Evolutionary conservation across 495 filamentous ascomycete genomes (phyloP).

Genomic region (Hypomontagnella monticulosa): DNA sequence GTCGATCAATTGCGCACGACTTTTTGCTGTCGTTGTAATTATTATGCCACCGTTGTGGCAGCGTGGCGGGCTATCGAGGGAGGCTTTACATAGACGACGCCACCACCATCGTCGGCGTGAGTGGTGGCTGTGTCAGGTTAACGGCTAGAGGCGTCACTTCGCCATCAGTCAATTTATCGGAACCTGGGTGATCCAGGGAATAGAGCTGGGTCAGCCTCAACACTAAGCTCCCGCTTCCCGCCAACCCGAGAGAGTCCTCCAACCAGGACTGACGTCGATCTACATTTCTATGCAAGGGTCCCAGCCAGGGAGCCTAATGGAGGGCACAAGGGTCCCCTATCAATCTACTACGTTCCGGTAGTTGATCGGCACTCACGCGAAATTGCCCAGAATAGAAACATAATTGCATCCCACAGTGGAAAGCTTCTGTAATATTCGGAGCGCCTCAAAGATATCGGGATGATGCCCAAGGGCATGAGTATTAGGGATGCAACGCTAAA

Average conservation of each 20-base stretch:
- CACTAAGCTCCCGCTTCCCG: constrained; percentile 5
- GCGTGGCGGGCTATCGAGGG: neutral
- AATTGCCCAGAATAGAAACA: constrained; percentile 41
- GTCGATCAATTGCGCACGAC: constrained; percentile 8
- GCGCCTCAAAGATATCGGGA: neutral
- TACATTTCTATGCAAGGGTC: constrained; percentile 29
- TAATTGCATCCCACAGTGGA: constrained; percentile 18
- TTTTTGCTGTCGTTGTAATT: constrained; percentile 3
- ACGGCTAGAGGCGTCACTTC: constrained; percentile 10
- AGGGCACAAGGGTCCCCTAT: constrained; percentile 16
- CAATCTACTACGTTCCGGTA: constrained; percentile 21
- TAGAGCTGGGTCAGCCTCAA: constrained; percentile 24
- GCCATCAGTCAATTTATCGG: constrained; percentile 8
- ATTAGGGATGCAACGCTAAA: constrained; percentile 10
- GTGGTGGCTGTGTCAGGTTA: constrained; percentile 8
- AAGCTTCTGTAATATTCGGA: constrained; percentile 4
- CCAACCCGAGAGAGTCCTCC: neutral
- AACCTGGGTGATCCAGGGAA: neutral
- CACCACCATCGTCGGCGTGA: neutral
- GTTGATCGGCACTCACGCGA: constrained; percentile 31
- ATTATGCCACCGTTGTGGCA: constrained; percentile 9
- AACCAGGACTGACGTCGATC: constrained; percentile 30
- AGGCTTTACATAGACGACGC: neutral
- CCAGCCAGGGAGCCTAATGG: constrained; percentile 1
- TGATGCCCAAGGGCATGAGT: constrained; percentile 7